Conservation (phyloP, 768 basidiomycete genomes). For the Agrocybe chaxingu region DNA sequence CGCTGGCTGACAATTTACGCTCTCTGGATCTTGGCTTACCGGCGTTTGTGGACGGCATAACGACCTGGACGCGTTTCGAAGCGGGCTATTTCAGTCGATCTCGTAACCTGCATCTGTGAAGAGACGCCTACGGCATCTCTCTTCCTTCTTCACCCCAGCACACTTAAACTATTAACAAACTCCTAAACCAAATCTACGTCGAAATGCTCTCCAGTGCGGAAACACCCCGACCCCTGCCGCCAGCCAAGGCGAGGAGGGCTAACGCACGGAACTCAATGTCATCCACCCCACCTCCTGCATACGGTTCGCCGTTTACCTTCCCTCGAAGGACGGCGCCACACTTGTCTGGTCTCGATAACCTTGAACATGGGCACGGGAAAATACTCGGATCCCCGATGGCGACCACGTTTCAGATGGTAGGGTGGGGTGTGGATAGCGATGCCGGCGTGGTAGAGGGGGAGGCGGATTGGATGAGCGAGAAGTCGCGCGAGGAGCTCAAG, state of each 20-base stretch:
- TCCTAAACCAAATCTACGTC: neutral
- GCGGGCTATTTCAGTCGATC: too few species aligned
- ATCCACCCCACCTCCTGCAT: constrained; percentile 52
- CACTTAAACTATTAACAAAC: constrained; percentile 1
- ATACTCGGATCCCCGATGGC: constrained; percentile 24
- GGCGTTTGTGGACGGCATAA: too few species aligned
- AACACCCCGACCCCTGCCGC: constrained; percentile 69
- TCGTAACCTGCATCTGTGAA: too few species aligned
- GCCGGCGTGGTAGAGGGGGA: constrained; percentile 8
- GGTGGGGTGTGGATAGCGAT: constrained; percentile 11
- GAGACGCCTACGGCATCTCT: too few species aligned
- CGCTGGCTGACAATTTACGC: too few species aligned
- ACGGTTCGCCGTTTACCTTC: constrained; percentile 41
- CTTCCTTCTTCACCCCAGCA: neutral
- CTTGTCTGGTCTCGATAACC: constrained; percentile 1
- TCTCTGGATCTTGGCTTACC: too few species aligned
- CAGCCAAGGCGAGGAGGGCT: constrained; percentile 60
- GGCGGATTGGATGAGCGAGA: constrained; percentile 36
- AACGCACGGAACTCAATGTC: constrained; percentile 27
- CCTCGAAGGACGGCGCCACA: constrained; percentile 9
- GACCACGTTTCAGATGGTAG: constrained; percentile 23
- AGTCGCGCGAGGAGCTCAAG: constrained; percentile 71
- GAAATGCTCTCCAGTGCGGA: constrained; percentile 34
- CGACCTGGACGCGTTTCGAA: too few species aligned
- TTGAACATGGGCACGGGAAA: constrained; percentile 10